Evolutionary conservation across 768 basidiomycete species (phyloP).

Genomic region (Tulasnella sp.): DNA sequence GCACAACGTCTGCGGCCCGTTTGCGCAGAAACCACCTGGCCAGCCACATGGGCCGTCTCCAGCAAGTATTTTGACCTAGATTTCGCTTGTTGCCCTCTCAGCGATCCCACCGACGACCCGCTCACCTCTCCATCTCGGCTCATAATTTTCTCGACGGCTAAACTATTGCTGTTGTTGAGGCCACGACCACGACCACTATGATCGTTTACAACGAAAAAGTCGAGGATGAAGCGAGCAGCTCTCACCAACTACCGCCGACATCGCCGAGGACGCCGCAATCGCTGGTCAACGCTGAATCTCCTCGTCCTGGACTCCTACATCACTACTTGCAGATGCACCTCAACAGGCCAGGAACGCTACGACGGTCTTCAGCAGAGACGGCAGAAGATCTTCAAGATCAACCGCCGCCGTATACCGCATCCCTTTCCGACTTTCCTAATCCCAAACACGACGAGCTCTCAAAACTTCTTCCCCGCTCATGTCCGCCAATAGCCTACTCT

Average conservation of each 20-base stretch:
- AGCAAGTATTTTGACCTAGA: background rate
- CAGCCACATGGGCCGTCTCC: background rate
- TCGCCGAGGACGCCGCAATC: background rate
- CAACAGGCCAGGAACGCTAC: background rate
- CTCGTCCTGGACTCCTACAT: background rate
- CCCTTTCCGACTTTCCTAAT: background rate
- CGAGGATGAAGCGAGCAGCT: background rate
- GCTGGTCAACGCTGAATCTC: background rate
- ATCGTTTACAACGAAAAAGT: constrained; percentile 7
- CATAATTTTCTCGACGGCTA: background rate
- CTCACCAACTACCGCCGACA: background rate
- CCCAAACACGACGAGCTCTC: background rate
- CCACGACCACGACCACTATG: background rate
- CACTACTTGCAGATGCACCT: background rate
- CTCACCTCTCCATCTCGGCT: background rate
- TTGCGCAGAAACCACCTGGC: background rate
- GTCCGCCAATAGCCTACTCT: background rate
- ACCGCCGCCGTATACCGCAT: background rate
- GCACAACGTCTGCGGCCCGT: background rate
- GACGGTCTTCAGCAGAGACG: background rate
- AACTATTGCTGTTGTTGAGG: background rate
- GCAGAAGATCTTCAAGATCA: background rate
- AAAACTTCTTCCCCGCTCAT: background rate
- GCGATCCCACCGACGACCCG: background rate
- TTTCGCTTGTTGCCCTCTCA: background rate